Conservation (phyloP, 345 rosid species). For the Salix brachista region DNA sequence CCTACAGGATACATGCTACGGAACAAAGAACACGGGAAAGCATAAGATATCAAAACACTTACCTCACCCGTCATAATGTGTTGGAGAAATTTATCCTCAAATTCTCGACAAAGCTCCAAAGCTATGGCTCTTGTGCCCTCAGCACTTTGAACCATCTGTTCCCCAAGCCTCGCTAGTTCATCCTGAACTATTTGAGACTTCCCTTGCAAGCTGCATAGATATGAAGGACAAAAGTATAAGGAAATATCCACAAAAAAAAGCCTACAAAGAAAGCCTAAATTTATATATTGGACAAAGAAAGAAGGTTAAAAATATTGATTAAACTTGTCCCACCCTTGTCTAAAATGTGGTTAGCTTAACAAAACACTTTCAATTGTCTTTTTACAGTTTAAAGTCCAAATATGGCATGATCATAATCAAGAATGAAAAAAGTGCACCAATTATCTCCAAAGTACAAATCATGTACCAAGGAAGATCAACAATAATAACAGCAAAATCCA, state of each 20-base stretch:
- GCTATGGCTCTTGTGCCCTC: conserved; percentile 97
- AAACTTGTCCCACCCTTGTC: background rate
- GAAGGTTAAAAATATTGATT: background rate
- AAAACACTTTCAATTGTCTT: background rate
- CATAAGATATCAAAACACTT: conserved; percentile 26
- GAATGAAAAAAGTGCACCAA: background rate
- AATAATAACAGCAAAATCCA: background rate
- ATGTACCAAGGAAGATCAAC: background rate
- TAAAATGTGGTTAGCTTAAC: background rate
- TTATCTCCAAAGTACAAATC: background rate
- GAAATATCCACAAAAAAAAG: background rate
- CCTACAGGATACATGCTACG: background rate
- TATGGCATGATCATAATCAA: background rate
- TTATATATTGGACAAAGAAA: background rate
- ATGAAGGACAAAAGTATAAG: background rate
- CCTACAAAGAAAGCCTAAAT: background rate
- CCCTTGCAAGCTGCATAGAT: conserved; percentile 68
- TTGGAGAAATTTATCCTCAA: conserved; percentile 93
- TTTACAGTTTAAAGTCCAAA: background rate
- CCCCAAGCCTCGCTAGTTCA: conserved; percentile 86
- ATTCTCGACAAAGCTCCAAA: conserved; percentile 97
- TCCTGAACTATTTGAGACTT: conserved; percentile 83
- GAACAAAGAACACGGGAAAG: background rate
- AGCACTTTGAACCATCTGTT: conserved; percentile 68
- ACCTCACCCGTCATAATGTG: conserved; percentile 92